Evolutionary conservation across 306 rosid species (phyloP), one percentile per base, ranked within the genome.

Genomic region (Rosa rugosa): DNA sequence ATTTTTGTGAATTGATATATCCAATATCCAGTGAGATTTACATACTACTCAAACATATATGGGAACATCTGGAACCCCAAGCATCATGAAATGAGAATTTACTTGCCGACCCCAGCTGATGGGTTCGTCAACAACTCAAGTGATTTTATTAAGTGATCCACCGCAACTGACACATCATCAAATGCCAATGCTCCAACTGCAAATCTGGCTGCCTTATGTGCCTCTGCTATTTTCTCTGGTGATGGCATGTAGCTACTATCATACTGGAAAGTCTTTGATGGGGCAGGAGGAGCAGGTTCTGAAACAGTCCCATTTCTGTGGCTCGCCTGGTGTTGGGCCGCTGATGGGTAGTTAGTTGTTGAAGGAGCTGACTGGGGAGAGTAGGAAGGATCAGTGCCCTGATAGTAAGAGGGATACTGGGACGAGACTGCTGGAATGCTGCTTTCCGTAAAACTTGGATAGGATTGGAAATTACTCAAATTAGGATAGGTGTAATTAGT

Each of bases 101-200:
- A 60, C 79, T 84, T 74, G 86, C 75, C 74, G 87, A 56, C 83
- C 77, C 85, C 79, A 72, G 93, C 87, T 1, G 98, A 96, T 50
- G 98, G 97, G n/a, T 88, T 93, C 3, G 97, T 96, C 88, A 96
- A 90, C 84, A 93, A 72, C 81, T 91, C 99, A 34, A 96, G 97
- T 40, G 99, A 93, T 86, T 93, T 96, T 79, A 71, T 96, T 71
- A 96, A 84, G 85, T 20, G 83, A 80, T 93, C 99, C 50, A 96
- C 96, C 8, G 98, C 99, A 81, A 85, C 66, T 2, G 96, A 85
- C 81, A 96, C 98, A 62, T 96, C 99, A 81, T 96, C 99, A 64
- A 96, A 96, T 22, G 99, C 99, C 83, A 96, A 84, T 17, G 99
- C 99, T 69, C 99, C 99, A 71, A 96, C 99, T 1, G 99, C 99